Base-by-base conservation (phyloP, 345 rosid species). In the Aethionema arabicum region DNA sequence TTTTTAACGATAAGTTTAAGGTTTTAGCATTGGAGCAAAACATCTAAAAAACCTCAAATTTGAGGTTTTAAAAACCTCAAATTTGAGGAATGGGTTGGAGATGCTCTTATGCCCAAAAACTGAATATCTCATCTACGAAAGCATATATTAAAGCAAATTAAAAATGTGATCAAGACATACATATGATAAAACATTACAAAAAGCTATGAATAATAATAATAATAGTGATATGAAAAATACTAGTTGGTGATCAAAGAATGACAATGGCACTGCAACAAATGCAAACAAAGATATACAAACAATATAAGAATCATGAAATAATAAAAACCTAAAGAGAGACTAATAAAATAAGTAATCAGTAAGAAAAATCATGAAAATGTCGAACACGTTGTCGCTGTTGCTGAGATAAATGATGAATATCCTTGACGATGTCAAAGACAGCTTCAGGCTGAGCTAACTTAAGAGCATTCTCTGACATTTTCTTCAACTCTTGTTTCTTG, bases 401-500 rank as follows among this genome's bases (percentile, higher is more conserved):
- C 3, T 59, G 66, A 0, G 84, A 77, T 7, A 92, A 87, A 61
- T 84, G 72, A 42, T 90, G 81, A 44, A 92, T 80, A 81, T 92
- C 99, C 79, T 80, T 87, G 5, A 90, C 97, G 10, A 92, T 92
- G 76, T 92, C 79, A 14, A 93, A 90, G 6, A 93, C 99, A 0
- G 99, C 99, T 53, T 93, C 90, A 0, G 99, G 97, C 32, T 90
- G 91, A 4, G 97, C 90, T 61, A 93, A 80, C 65, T 82, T 84
- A 56, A 79, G 81, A 31, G 99, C 79, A 70, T 93, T 87, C 57
- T 80, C 82, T 0, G 98, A 84, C 91, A 79, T 85, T 68, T 51
- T 76, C 68, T 77, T 59, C 9, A 81, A 78, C 39, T 81, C 95
- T 0, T 83, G 80, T n/a, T 50, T 66, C 49, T 80, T 85, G n/a